Percentiles rank a stretch among this genome's conserved stretches.
phyloP scores from a whole-genome alignment of 768 basidiomycete genomes.

The Termitomyces eurrhizus region DNA sequence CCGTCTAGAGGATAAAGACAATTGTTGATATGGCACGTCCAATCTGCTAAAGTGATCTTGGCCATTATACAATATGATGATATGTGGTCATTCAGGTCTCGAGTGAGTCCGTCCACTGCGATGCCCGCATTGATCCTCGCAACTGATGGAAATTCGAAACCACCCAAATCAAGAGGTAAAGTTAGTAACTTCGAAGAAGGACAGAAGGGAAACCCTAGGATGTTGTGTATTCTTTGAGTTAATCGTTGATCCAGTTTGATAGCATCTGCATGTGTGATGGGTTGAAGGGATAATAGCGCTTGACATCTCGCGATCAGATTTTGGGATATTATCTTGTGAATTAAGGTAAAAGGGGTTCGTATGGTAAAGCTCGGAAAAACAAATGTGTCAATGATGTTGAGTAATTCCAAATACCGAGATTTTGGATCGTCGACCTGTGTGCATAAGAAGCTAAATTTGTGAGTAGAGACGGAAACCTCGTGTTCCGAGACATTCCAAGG shows the following conservation, averaged over 20 bases:
- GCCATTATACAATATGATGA: constrained; percentile 14
- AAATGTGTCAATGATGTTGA: no score
- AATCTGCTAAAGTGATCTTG: constrained; percentile 15
- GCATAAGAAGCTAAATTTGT: no score
- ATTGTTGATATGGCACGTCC: constrained; percentile 13
- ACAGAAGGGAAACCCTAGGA: constrained; percentile 21
- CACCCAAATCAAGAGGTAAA: constrained; percentile 10
- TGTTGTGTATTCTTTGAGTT: constrained; percentile 13
- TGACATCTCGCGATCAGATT: no score
- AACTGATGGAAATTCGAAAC: constrained; percentile 23
- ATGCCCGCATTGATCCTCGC: constrained; percentile 16
- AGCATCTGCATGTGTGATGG: constrained; percentile 2
- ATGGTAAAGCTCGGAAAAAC: no score
- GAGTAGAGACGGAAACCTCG: no score
- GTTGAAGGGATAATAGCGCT: constrained; percentile 20
- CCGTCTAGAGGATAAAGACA: constrained; percentile 8
- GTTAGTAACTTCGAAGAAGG: constrained; percentile 6
- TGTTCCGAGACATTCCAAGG: no score
- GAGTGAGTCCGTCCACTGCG: constrained; percentile 15
- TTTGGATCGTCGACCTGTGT: no score
- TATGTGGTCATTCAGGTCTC: constrained; percentile 24
- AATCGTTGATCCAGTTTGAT: constrained; percentile 15
- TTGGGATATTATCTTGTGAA: no score
- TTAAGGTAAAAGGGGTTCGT: no score
- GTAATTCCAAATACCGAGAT: constrained; percentile 11